Base-by-base conservation (phyloP, 2,329 filamentous ascomycete genomes). In the Neoscytalidium dimidiatum region DNA sequence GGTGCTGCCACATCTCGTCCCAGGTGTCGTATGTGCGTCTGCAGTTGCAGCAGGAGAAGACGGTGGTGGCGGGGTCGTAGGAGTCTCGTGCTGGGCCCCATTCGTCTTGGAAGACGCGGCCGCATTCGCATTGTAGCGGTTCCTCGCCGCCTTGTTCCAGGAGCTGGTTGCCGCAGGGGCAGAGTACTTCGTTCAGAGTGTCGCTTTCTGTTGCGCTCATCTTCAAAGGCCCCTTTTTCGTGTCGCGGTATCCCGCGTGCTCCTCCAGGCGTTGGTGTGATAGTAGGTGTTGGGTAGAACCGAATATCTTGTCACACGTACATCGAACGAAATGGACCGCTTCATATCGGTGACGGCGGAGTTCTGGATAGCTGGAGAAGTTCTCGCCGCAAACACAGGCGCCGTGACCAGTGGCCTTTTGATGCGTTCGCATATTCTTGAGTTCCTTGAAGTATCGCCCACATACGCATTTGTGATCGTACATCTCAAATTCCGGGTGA, bases 1-100 rank as follows among this genome's bases (percentile, higher is more conserved):
- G 53, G 33, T 65, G 63, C 8, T 38, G 44, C 63, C 63, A 65
- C 63, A 65, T 65, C n/a, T 52, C 56, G 33, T 61, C 63, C 63
- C 63, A 65, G 33, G 31, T 61, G n/a, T 65, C 46, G 56, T 43
- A 65, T 1, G n/a, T n/a, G 13, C 33, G 53, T 2, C 23, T 41
- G 53, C 63, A 65, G 46, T 44, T 52, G n/a, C 44, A 43, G 46
- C 63, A 65, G 13, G 33, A 8, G 46, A 65, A 65, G 7, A 33
- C 9, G n/a, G 46, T 53, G 11, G 63, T 65, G 13, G 29, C 26
- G 7, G 63, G 53, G 4, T 35, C 23, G 35, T 51, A 65, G 9
- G 31, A n/a, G 19, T 49, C 63, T 5, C 63, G 53, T 0, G 63
- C 52, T 9, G 53, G 63, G n/a, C 53, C 49, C n/a, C 61, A 61